Evolutionary conservation across 257 asterid species (phyloP).

Genomic region (Solanum tacnaense): DNA sequence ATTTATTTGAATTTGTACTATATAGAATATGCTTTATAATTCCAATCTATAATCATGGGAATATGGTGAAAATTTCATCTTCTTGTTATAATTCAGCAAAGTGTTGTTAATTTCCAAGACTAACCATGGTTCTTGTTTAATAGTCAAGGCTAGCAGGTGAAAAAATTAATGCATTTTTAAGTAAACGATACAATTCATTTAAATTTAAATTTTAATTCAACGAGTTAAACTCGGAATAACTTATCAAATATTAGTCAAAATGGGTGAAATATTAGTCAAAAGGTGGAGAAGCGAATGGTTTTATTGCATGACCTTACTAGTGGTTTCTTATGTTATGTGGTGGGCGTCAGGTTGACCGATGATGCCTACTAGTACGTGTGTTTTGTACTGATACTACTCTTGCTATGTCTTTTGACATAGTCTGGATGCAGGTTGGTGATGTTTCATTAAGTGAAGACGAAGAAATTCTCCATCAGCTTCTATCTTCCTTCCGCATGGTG

Average conservation of each 20-base stretch:
- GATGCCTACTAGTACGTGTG: too few relatives aligned
- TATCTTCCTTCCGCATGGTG: too few relatives aligned
- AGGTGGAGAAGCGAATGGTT: too few relatives aligned
- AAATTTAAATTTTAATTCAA: not conserved
- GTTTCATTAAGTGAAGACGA: too few relatives aligned
- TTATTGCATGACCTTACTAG: too few relatives aligned
- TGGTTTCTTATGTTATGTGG: too few relatives aligned
- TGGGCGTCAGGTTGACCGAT: too few relatives aligned
- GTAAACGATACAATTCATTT: not conserved
- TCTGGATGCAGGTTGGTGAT: too few relatives aligned
- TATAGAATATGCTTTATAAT: not conserved
- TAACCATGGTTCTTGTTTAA: not conserved
- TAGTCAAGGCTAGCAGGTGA: not conserved
- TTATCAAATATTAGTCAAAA: not conserved
- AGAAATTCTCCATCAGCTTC: too few relatives aligned
- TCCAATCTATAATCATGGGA: not conserved
- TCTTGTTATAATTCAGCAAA: not conserved
- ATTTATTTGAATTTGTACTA: not conserved
- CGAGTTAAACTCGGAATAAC: not conserved
- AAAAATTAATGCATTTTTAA: not conserved
- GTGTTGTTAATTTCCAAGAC: not conserved
- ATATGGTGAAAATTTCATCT: not conserved
- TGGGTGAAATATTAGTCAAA: too few relatives aligned
- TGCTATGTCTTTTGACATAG: too few relatives aligned
- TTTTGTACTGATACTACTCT: too few relatives aligned